A percentile compares a stretch with the other conserved stretches of the same genome.
Evolutionary conservation across 345 rosid genomes (phyloP).

Genomic region (Aquilaria sinensis): DNA sequence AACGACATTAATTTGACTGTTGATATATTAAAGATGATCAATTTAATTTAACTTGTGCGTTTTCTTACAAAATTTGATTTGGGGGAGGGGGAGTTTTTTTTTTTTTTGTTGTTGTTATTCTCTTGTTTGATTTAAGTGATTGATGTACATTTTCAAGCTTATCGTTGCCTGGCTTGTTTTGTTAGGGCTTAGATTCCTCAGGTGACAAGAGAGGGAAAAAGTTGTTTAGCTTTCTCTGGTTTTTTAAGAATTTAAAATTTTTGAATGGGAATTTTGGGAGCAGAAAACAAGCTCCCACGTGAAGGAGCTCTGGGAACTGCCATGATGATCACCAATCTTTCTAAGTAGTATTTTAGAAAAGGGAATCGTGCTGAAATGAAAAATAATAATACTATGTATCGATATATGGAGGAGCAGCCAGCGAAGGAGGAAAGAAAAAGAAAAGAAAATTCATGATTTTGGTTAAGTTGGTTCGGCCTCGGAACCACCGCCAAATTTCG

Average conservation of each 20-base stretch:
- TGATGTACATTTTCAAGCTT: slow-evolving; percentile 7
- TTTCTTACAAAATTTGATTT: background rate
- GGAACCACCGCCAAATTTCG: slow-evolving; percentile 51
- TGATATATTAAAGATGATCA: no score
- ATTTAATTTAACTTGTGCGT: no score
- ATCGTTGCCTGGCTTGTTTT: slow-evolving; percentile 20
- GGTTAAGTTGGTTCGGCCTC: slow-evolving; percentile 21
- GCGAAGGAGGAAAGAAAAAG: background rate
- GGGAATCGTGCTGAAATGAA: no score
- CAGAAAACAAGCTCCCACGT: slow-evolving; percentile 24
- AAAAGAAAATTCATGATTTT: background rate
- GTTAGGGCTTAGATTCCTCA: slow-evolving; percentile 37
- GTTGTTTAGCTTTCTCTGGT: slow-evolving; percentile 1
- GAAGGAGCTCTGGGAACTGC: slow-evolving; percentile 32
- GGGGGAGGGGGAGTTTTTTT: background rate
- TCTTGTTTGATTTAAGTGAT: background rate
- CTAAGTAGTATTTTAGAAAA: no score
- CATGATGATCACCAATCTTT: slow-evolving; percentile 2
- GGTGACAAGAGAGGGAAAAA: slow-evolving; percentile 17
- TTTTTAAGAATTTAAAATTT: background rate
- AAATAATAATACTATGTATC: no score
- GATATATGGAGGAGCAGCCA: no score
- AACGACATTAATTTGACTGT: background rate
- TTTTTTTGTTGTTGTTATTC: background rate
- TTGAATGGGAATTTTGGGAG: background rate